Evolutionary conservation across 768 basidiomycete genomes (phyloP).

Genomic region (Tulasnella sp.): DNA sequence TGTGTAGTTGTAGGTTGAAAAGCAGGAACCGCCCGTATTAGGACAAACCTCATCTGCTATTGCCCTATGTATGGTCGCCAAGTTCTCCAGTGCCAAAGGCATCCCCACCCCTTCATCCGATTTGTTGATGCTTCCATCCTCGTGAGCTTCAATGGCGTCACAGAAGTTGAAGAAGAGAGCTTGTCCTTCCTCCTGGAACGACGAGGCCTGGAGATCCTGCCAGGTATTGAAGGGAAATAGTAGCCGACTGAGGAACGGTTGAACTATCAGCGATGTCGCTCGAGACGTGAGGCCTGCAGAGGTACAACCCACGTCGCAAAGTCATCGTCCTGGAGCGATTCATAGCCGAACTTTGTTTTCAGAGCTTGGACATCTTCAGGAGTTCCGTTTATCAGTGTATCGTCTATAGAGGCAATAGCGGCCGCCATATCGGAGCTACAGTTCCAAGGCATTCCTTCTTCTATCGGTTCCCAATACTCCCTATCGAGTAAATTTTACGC

Average conservation of each 20-base stretch:
- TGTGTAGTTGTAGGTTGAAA: conserved; percentile 19
- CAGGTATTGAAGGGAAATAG: not conserved
- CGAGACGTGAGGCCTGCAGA: too few relatives aligned
- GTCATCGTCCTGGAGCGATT: not conserved
- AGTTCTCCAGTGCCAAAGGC: not conserved
- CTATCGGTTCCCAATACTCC: conserved; percentile 22
- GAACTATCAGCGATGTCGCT: too few relatives aligned
- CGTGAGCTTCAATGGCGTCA: conserved; percentile 18
- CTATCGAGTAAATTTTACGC: not conserved
- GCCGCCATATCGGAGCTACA: conserved; percentile 19
- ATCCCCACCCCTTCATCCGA: not conserved
- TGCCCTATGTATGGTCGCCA: not conserved
- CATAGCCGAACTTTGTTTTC: not conserved
- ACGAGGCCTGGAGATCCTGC: conserved; percentile 18
- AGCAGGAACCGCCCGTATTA: conserved; percentile 8
- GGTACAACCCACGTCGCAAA: not conserved
- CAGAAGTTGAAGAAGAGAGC: conserved; percentile 23
- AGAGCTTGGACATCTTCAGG: not conserved
- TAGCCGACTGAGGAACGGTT: too few relatives aligned
- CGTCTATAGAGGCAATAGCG: not conserved
- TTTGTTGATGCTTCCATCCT: not conserved
- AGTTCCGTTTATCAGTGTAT: not conserved
- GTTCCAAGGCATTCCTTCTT: conserved; percentile 19
- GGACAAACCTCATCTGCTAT: conserved; percentile 4
- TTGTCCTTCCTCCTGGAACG: not conserved